Evolutionary conservation across 176 grass and related monocot species (phyloP).

Genomic region (Phyllostachys edulis): DNA sequence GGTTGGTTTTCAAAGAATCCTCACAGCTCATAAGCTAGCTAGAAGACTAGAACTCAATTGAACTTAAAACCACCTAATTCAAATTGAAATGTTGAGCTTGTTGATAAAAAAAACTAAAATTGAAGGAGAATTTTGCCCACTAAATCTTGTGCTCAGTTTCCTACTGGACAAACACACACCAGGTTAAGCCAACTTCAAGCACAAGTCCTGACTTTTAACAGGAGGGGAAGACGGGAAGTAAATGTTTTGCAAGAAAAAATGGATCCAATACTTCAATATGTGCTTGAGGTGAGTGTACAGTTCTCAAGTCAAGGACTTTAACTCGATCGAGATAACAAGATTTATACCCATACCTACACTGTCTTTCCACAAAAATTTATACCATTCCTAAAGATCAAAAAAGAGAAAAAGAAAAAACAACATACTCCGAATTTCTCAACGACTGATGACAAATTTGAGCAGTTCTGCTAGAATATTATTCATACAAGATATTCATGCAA

Average conservation of each 20-base stretch:
- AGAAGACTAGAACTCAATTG: background rate
- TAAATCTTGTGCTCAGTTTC: slow-evolving; percentile 2
- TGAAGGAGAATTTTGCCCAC: slow-evolving; percentile 2
- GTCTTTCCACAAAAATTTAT: background rate
- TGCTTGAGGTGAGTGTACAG: background rate
- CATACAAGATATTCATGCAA: background rate
- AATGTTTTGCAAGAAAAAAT: slow-evolving; percentile 11
- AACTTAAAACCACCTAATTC: slow-evolving; percentile 14
- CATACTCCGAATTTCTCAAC: background rate
- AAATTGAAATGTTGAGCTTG: background rate
- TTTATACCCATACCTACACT: background rate
- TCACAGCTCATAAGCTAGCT: background rate
- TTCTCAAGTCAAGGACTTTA: background rate
- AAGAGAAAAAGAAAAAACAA: background rate
- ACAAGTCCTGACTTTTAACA: background rate
- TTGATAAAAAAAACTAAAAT: background rate
- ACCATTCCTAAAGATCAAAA: background rate
- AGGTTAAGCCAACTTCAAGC: background rate
- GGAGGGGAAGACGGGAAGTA: background rate
- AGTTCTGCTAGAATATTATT: background rate
- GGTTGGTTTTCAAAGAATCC: slow-evolving; percentile 3
- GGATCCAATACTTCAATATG: background rate
- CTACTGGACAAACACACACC: background rate
- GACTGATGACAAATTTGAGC: background rate
- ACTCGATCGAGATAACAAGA: background rate